Evolutionary conservation across 495 filamentous ascomycete genomes (phyloP), one percentile per base, ranked within the genome.

Genomic region (Xylaria palmicola): DNA sequence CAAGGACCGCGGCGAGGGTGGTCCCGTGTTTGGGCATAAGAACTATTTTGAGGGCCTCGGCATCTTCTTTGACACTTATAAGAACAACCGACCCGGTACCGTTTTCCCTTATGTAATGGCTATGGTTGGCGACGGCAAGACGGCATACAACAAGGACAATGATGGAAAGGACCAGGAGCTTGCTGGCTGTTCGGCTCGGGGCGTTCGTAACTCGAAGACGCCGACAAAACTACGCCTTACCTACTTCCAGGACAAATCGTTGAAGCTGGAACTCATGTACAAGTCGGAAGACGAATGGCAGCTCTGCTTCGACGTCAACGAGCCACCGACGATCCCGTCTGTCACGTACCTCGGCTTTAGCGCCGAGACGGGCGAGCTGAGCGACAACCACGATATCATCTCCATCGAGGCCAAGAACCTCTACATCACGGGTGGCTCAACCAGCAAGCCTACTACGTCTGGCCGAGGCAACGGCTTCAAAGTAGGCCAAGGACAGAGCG

Each of bases 41-140:
- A 95, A 99, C 75, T 84, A 84, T 47, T 99, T 98, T 66, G 94
- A 98, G 68, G 95, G 95, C 12, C 83, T 99, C 13, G 95, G 94
- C 40, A 83, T 99, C 70, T 97, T 99, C 82, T 87, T 99, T 78
- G 95, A 99, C 72, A 99, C 95, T 47, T 99, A 99, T 81, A 99
- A 99, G 86, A 99, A 99, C 79, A 96, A 96, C 79, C 86, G 95
- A 17, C 95, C 95, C 8, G 95, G 95, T 9, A 87, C 89, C 17
- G 88, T 95, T 22, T 99, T 99, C 76, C 95, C 95, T 39, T 98
- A 97, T 68, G 89, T 99, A 66, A 96, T 97, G 92, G 95, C 95
- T 51, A 97, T 98, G 94, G 81, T 96, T 70, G 94, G 85, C 19
- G 94, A 99, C 74, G 92, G 94, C 30, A 77, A 90, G 72, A 96